Base-by-base conservation (phyloP, 2,329 filamentous ascomycete species). In the Epichloe gansuensis region DNA sequence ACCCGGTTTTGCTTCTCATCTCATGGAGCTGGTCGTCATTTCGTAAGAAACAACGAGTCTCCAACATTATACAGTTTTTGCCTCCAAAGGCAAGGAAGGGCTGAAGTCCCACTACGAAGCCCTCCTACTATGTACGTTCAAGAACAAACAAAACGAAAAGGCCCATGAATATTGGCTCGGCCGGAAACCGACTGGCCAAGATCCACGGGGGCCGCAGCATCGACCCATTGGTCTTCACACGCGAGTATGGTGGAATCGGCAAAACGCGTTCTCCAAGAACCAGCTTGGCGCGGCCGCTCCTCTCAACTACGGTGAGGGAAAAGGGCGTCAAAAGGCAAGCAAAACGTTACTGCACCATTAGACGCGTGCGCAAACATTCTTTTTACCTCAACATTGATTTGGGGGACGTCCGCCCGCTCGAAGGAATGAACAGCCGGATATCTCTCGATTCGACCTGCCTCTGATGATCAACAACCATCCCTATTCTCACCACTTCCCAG, bases 151-250 rank as follows among this genome's bases (percentile, higher is more conserved):
- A 62, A 65, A 54, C 55, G 61, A 62, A 63, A 61, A 58, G 55
- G 62, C 63, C 61, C 62, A 58, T 54, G 59, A 58, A 61, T 58
- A 62, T 56, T 35, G 57, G 57, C 58, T 51, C 45, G 43, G 48
- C 52, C 31, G 31, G 38, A 55, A 56, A 55, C 23, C n/a, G 37
- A 38, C 35, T 21, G 57, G 55, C 47, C 54, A 53, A 55, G 53
- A 50, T 60, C 53, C 58, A 65, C 65, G 69, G 60, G 72, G 73
- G 72, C 62, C 73, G 74, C 68, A 77, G 74, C 72, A 77, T 76
- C 74, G 74, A 74, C 75, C 74, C 72, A 70, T 66, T 67, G 67
- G 69, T 68, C 60, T 59, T 61, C 62, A 61, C 63, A 56, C 57
- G 58, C 56, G 28, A 48, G 51, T 54, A 55, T 54, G 52, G 21